Evolutionary conservation across 1,284 basidiomycete genomes (phyloP).

Genomic region (Leccinum subrobustum): DNA sequence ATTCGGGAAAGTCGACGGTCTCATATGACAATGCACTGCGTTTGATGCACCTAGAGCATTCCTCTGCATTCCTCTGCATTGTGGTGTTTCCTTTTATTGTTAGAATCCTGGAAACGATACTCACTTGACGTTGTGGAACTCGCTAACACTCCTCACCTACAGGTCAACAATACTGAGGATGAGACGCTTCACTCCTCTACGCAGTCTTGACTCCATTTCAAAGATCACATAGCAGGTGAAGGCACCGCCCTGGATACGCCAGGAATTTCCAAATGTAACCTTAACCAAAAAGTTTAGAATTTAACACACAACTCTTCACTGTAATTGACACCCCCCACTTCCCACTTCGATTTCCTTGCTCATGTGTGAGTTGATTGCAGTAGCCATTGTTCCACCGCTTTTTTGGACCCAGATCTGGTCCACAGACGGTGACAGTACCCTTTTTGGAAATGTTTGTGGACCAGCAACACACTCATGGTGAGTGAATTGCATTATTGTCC

Average conservation of each 20-base stretch:
- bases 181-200: too few relatives aligned
- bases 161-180: neutral
- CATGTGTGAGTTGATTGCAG: neutral
- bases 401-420: conserved; percentile 2
- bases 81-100: neutral
- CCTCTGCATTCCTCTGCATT: neutral
- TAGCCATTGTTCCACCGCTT: conserved; percentile 6
- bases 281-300: neutral
- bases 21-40: neutral
- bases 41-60: neutral
- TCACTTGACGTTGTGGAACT: neutral
- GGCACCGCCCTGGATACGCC: neutral
- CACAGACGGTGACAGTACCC: conserved; percentile 6
- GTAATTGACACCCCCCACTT: neutral
- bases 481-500: conserved; percentile 12
- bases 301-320: neutral
- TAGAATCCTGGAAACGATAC: neutral
- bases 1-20: neutral
- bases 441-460: conserved; percentile 5
- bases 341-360: neutral
- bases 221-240: too few relatives aligned
- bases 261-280: neutral
- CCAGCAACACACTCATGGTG: neutral
- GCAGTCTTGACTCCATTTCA: neutral
- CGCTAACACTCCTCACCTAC: neutral